Evolutionary conservation across 139 green algal species (phyloP), one percentile per base, ranked within the genome.

Genomic region (Gonium pectorale): DNA sequence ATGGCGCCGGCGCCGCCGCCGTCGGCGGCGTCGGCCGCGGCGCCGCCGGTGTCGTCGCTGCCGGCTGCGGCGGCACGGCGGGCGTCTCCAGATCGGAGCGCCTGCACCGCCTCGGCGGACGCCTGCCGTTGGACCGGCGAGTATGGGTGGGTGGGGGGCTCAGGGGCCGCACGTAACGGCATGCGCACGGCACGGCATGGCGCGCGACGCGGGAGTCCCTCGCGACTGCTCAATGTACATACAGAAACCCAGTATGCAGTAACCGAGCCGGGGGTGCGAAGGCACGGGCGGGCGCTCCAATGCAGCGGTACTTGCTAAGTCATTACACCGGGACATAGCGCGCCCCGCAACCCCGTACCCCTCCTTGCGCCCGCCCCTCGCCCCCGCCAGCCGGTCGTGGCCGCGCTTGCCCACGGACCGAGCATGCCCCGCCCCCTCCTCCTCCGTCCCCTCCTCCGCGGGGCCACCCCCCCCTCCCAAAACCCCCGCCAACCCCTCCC

Each of bases 61-160:
- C 52, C 84, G 8, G 68, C 87, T n/a, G 75, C 67, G 49, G 81
- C 67, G 31, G 75, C 60, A 31, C 75, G 75, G 43, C 75, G 75
- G 5, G 75, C 77, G 4, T 74, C 64, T 3, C 75, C 67, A 24
- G 54, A 63, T 29, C 56, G 52, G 11, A 63, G 63, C 9, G 81
- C 77, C 54, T 75, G 67, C 11, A 69, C 46, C 0, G 44, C 67
- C 41, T 67, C 60, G 22, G 67, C 22, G n/a, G 41, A 52, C 4
- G 59, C 59, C 67, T 80, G 67, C 22, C 71, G 69, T 17, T 40
- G 31, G 49, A 49, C 26, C 31, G 17, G 27, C 64, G 46, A 29
- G 64, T 46, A 13, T 85, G 62, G 17, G 43, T 5, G 43, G 56
- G 62, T 46, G 80, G 64, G 62, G 63, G 64, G 8, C 41, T 11